Evolutionary conservation across 2,329 filamentous ascomycete genomes (phyloP).

Genomic region (Talaromyces verruculosus): DNA sequence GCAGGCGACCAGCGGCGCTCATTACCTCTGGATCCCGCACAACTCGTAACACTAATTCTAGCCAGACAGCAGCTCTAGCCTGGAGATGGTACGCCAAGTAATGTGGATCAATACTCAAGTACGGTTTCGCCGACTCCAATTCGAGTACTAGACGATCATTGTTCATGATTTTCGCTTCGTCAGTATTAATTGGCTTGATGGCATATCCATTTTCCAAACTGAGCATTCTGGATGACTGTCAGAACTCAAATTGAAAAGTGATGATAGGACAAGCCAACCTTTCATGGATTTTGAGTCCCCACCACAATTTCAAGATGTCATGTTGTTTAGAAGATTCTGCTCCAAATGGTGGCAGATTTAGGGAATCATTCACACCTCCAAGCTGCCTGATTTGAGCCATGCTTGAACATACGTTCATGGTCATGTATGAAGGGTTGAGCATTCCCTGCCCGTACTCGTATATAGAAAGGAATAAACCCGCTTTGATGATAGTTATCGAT

Average conservation of each 20-base stretch:
- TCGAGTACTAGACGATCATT: conserved; percentile 8
- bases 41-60: conserved; percentile 11
- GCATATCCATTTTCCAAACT: conserved; percentile 17
- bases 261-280: background rate
- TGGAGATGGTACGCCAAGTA: conserved; percentile 16
- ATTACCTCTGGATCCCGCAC: conserved; percentile 4
- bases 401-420: conserved; percentile 14
- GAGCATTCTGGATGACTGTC: conserved; percentile 12
- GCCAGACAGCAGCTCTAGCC: conserved; percentile 19
- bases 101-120: conserved; percentile 6
- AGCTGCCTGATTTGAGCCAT: conserved; percentile 17
- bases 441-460: conserved; percentile 20
- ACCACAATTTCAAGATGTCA: conserved; percentile 14
- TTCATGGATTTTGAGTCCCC: conserved; percentile 19
- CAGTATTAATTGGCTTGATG: conserved; percentile 8
- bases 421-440: conserved; percentile 15
- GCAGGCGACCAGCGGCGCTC: conserved; percentile 7
- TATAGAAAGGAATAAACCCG: conserved; percentile 15
- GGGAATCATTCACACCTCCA: conserved; percentile 1
- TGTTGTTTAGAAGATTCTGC: background rate
- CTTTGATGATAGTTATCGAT: conserved; percentile 8
- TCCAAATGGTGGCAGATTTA: conserved; percentile 11
- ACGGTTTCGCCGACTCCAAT: background rate
- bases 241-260: background rate
- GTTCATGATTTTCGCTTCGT: conserved; percentile 6